phyloP scores from a whole-genome alignment of 768 basidiomycete species.

The Dentipellis sp. region DNA sequence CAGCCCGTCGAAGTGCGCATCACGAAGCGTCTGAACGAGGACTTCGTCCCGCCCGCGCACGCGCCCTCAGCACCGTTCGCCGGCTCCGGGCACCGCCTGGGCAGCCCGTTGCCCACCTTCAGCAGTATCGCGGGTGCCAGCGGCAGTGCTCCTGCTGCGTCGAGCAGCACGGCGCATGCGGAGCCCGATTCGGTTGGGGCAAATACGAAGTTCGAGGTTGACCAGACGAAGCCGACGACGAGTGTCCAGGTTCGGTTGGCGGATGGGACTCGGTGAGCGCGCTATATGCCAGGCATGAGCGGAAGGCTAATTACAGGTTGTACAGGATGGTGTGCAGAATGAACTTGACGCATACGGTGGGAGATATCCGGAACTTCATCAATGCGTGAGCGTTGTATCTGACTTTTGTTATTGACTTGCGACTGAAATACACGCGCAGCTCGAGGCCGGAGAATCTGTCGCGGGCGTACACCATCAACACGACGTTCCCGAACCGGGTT shows the following conservation, averaged over 20 bases:
- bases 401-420: not conserved
- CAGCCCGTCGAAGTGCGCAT: constrained; percentile 85
- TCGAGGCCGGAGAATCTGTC: constrained; percentile 10
- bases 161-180: constrained; percentile 15
- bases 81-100: constrained; percentile 75
- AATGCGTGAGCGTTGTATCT: constrained; percentile 58
- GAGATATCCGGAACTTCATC: constrained; percentile 80
- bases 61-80: constrained; percentile 39
- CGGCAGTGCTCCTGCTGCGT: constrained; percentile 32
- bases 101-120: constrained; percentile 55
- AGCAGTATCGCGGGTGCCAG: constrained; percentile 8
- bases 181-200: constrained; percentile 27
- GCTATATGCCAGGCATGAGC: not conserved
- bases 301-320: not conserved
- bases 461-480: constrained; percentile 12
- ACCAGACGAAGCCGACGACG: constrained; percentile 73
- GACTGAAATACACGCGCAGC: not conserved
- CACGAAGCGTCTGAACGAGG: constrained; percentile 55
- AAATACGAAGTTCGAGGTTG: constrained; percentile 66
- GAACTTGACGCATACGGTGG: constrained; percentile 86
- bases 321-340: constrained; percentile 38
- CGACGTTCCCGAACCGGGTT: constrained; percentile 15
- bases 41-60: constrained; percentile 53
- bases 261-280: constrained; percentile 72
- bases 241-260: constrained; percentile 85